Base-by-base conservation (phyloP, 805 yeast genomes). In the Candida chauliodis region DNA sequence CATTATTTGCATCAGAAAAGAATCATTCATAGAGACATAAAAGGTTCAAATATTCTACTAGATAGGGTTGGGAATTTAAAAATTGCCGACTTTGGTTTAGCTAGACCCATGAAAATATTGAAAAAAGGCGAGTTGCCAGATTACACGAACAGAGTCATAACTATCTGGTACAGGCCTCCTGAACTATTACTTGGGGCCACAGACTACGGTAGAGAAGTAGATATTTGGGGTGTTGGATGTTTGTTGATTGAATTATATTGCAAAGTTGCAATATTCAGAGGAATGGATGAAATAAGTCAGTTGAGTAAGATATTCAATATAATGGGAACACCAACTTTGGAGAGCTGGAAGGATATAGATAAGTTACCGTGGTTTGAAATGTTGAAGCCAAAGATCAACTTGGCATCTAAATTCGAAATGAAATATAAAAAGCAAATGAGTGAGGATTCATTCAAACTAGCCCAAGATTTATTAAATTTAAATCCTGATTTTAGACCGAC, bases 181-280 rank as follows among this genome's bases (percentile, higher is more conserved):
- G 99, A 91, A 58, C 71, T 93, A 22, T 65, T 93, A 26, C 61
- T 93, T 41, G 99, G 99, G 1, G 80, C 95, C 0, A 90, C 98
- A 0, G 81, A 80, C 42, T 93, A 93, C 60, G 93, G 90, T 0
- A 65, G 88, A 28, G 96, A 86, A 50, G 93, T 93, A 8, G 99
- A 93, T 55, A 80, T 88, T 48, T 93, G 99, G 99, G 96, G 98
- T 0, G 81, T 88, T 44, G 99, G 99, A 2, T 93, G 98, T 63
- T 67, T 93, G 18, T 65, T 93, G 43, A 74, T 88, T 19, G 98
- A 93, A 57, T 59, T 93, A 26, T 88, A 86, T 53, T 75, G 81
- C 1, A 76, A 80, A 46, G 63, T 64, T 22, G 95, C 98, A 0
- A 66, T 83, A 1, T 93, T 93, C 57, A 95, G 83, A 58, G 98